A percentile compares a stretch with the other conserved stretches of the same genome.
phyloP scores from a whole-genome alignment of 2,329 filamentous ascomycete genomes.

The Huntiella savannae region DNA sequence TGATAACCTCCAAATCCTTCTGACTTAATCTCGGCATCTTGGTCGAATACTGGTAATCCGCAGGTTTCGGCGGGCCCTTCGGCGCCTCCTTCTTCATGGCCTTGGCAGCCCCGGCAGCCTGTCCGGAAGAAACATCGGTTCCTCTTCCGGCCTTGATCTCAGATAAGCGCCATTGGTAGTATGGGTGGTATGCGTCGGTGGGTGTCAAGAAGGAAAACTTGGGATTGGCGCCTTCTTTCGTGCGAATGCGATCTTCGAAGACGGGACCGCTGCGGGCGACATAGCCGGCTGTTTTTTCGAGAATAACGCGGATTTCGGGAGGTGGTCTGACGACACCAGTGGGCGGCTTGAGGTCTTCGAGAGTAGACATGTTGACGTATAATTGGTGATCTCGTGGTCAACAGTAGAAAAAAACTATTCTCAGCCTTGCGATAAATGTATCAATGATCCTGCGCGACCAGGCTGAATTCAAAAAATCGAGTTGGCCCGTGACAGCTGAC shows the following conservation, averaged over 20 bases:
- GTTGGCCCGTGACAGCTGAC: too few relatives aligned
- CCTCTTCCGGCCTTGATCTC: constrained; percentile 75
- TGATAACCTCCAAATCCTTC: constrained; percentile 61
- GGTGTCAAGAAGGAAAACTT: constrained; percentile 77
- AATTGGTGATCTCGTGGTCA: too few relatives aligned
- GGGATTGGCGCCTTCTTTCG: constrained; percentile 67
- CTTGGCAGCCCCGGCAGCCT: constrained; percentile 40
- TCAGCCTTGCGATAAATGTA: background rate
- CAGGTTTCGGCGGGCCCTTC: constrained; percentile 65
- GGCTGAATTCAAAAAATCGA: too few relatives aligned
- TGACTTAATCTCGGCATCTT: constrained; percentile 95
- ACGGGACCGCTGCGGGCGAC: constrained; percentile 49
- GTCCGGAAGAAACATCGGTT: constrained; percentile 57
- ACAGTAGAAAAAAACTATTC: too few relatives aligned
- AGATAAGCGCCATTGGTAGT: constrained; percentile 75
- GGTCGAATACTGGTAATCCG: constrained; percentile 81
- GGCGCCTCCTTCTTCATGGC: constrained; percentile 40
- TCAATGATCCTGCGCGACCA: background rate
- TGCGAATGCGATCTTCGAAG: constrained; percentile 69
- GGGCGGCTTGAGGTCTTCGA: constrained; percentile 59
- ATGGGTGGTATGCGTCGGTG: constrained; percentile 68
- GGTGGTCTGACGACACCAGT: constrained; percentile 74
- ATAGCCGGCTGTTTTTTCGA: constrained; percentile 92
- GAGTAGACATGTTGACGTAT: constrained; percentile 17
- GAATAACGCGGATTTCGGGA: constrained; percentile 61